A percentile compares a stretch with the other conserved stretches of the same genome.
Evolutionary conservation across 345 rosid genomes (phyloP).

Genomic region (Linum lewisii): DNA sequence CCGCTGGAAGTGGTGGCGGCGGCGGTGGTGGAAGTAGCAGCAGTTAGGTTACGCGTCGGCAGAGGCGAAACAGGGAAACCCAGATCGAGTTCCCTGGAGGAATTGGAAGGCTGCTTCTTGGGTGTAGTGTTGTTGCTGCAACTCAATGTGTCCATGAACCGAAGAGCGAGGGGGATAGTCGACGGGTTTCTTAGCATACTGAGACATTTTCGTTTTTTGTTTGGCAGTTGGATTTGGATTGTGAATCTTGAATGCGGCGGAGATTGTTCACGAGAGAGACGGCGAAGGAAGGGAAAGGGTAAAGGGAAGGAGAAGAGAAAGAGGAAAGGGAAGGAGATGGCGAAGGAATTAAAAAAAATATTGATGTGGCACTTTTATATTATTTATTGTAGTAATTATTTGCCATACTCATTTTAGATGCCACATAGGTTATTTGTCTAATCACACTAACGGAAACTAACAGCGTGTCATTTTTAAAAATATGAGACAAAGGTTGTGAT

Average conservation of each 20-base stretch:
- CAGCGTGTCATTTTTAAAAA: no score
- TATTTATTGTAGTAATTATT: no score
- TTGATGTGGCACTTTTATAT: no score
- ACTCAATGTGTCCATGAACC: no score
- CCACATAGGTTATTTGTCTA: no score
- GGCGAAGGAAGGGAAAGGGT: background rate
- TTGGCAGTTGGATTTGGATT: background rate
- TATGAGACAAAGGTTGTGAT: no score
- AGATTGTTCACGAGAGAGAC: background rate
- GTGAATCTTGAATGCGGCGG: background rate
- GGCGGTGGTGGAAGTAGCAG: no score
- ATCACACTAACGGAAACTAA: no score
- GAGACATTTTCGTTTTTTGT: background rate
- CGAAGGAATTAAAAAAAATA: no score
- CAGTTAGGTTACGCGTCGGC: no score
- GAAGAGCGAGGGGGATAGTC: background rate
- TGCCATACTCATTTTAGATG: no score
- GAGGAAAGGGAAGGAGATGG: slow-evolving; percentile 13
- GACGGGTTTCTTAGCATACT: background rate
- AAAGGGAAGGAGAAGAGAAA: background rate
- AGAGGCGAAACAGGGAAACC: slow-evolving; percentile 1
- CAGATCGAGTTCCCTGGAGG: background rate
- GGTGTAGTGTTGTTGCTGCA: slow-evolving; percentile 1
- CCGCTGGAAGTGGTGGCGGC: no score
- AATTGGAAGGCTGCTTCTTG: slow-evolving; percentile 5